Percentiles rank a stretch among this genome's conserved stretches.
phyloP scores from a whole-genome alignment of 2,329 filamentous ascomycete genomes.

The Fusarium udum region DNA sequence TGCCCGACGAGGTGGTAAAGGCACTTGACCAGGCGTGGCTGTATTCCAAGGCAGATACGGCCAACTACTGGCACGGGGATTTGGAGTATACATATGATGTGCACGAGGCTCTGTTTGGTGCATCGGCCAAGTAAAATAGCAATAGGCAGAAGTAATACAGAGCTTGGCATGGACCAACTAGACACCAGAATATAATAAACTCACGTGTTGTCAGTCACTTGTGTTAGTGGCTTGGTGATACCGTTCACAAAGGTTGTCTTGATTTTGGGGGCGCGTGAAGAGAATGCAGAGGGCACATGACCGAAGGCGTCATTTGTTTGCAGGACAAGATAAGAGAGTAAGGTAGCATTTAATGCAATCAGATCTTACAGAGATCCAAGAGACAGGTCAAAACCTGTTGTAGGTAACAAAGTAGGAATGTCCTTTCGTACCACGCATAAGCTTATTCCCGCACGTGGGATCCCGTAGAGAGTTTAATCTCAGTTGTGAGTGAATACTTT shows the following conservation, averaged over 20 bases:
- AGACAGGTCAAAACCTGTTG: conserved; percentile 9
- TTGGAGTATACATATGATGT: conserved; percentile 75
- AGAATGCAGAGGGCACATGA: conserved; percentile 37
- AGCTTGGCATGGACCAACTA: not conserved
- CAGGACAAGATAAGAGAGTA: conserved; percentile 12
- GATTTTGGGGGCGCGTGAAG: conserved; percentile 26
- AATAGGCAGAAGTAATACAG: conserved; percentile 6
- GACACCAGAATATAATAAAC: not conserved
- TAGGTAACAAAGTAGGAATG: not conserved
- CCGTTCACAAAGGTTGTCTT: conserved; percentile 8
- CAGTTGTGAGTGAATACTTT: not conserved
- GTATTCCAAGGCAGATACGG: conserved; percentile 67
- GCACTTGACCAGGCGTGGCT: conserved; percentile 82
- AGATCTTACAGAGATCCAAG: conserved; percentile 15
- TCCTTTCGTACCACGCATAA: conserved; percentile 2
- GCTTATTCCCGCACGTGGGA: not conserved
- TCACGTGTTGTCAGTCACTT: conserved; percentile 14
- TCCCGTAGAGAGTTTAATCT: not conserved
- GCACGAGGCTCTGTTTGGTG: conserved; percentile 65
- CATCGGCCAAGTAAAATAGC: conserved; percentile 51
- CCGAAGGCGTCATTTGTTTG: conserved; percentile 29
- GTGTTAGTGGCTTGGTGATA: conserved; percentile 25
- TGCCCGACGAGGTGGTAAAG: conserved; percentile 79
- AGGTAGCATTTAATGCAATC: conserved; percentile 22
- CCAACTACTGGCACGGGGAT: conserved; percentile 67